Evolutionary conservation across 768 basidiomycete genomes (phyloP).

Genomic region (Paxillus involutus): DNA sequence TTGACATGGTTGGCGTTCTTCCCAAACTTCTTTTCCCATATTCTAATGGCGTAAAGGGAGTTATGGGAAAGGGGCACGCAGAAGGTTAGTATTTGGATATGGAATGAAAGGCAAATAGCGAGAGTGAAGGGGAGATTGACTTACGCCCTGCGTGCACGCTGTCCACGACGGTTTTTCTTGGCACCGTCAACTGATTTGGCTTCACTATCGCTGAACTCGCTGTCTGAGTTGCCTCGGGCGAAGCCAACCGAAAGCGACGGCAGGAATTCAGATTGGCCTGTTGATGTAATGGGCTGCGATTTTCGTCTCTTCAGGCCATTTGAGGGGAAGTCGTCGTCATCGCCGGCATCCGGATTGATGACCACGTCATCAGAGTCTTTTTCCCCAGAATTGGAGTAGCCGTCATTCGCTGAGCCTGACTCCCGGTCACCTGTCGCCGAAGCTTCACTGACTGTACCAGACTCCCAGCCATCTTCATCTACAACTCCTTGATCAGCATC

Average conservation of each 20-base stretch:
- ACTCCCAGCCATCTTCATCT: constrained; percentile 38
- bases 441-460: constrained; percentile 37
- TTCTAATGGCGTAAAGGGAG: constrained; percentile 46
- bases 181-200: constrained; percentile 48
- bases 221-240: constrained; percentile 73
- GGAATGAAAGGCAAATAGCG: background rate
- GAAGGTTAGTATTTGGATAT: background rate
- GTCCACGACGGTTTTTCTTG: constrained; percentile 89
- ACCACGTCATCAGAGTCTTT: constrained; percentile 30
- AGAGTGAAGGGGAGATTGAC: constrained; percentile 33
- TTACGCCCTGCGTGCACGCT: constrained; percentile 91
- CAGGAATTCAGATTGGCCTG: constrained; percentile 63
- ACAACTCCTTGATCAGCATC: constrained; percentile 3
- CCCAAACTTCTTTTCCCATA: constrained; percentile 98
- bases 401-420: constrained; percentile 37
- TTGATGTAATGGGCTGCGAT: constrained; percentile 22
- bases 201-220: constrained; percentile 73
- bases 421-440: constrained; percentile 32
- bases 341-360: constrained; percentile 23
- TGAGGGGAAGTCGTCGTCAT: constrained; percentile 17
- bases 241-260: constrained; percentile 90
- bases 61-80: background rate
- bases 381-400: constrained; percentile 31
- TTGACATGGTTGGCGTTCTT: constrained; percentile 88
- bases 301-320: constrained; percentile 11